Conservation (phyloP, 2,329 filamentous ascomycete species). For the Talaromyces islandicus region DNA sequence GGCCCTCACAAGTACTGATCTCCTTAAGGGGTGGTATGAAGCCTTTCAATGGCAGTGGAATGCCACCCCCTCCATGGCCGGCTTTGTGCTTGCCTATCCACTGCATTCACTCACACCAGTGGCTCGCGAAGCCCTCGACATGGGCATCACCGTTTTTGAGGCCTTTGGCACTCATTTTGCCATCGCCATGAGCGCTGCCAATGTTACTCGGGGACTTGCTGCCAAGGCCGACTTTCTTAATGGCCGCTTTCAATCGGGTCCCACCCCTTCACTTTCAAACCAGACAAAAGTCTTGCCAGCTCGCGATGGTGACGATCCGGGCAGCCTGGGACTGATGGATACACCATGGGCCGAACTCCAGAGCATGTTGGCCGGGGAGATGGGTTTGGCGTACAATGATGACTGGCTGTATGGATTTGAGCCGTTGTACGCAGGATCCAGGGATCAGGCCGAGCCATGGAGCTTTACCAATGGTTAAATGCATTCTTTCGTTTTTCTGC, state of each 20-base stretch:
- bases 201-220: constrained; percentile 25
- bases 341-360: neutral
- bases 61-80: constrained; percentile 34
- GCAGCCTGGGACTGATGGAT: neutral
- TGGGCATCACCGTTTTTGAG: constrained; percentile 31
- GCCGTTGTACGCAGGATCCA: constrained; percentile 4
- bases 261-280: neutral
- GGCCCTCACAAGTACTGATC: constrained; percentile 22
- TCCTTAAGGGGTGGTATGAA: constrained; percentile 34
- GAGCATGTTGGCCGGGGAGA: constrained; percentile 6
- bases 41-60: constrained; percentile 42
- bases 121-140: constrained; percentile 30
- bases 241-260: constrained; percentile 8
- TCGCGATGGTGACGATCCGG: neutral
- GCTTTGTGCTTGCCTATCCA: constrained; percentile 37
- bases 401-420: constrained; percentile 7
- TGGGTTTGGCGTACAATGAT: constrained; percentile 5
- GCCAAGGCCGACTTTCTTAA: constrained; percentile 23
- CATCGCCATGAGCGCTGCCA: constrained; percentile 27
- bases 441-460: constrained; percentile 4
- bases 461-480: constrained; percentile 2
- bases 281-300: neutral
- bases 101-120: constrained; percentile 18
- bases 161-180: constrained; percentile 28
- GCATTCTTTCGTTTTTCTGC: neutral